These are phyloP conservation scores for Decorospora gaudefroyi DNA, from an alignment of 2,329 filamentous ascomycete species.

Conservation along the genomic window DNA sequence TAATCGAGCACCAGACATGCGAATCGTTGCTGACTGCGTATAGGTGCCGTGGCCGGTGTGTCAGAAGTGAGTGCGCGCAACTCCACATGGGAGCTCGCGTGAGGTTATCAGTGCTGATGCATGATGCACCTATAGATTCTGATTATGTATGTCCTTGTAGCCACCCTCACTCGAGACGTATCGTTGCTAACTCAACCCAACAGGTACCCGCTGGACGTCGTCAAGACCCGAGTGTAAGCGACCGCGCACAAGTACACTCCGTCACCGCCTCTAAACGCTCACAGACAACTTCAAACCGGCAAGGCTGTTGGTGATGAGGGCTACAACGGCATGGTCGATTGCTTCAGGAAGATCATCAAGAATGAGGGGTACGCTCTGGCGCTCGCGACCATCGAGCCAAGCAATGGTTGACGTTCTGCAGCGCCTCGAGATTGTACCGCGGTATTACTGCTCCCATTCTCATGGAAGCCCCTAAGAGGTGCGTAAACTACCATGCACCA, in stretches of 20 bases:
- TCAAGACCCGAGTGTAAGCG: conserved; percentile 93
- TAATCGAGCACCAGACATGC: conserved; percentile 1
- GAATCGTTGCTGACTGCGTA: conserved; percentile 37
- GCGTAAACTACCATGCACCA: neutral
- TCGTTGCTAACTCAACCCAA: conserved; percentile 18
- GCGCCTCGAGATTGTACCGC: conserved; percentile 88
- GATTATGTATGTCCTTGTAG: conserved; percentile 66
- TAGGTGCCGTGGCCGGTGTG: conserved; percentile 92
- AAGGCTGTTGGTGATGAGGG: conserved; percentile 72
- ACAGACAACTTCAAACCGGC: conserved; percentile 83
- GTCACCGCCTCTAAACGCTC: conserved; percentile 31
- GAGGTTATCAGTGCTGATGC: conserved; percentile 33
- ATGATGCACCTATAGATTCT: conserved; percentile 66
- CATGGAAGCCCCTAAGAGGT: conserved; percentile 92
- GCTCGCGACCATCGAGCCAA: neutral
- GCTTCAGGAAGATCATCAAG: conserved; percentile 94
- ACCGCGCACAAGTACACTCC: conserved; percentile 8
- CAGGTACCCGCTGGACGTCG: conserved; percentile 99
- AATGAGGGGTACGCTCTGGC: conserved; percentile 76
- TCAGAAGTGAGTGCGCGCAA: conserved; percentile 73
- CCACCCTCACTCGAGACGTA: neutral
- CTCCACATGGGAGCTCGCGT: conserved; percentile 14
- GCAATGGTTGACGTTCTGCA: conserved; percentile 47
- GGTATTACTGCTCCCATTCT: conserved; percentile 94
- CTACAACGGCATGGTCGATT: conserved; percentile 98